A percentile compares a stretch with the other conserved stretches of the same genome.
Evolutionary conservation across 2,329 filamentous ascomycete genomes (phyloP).

Genomic region (Aspergillus felis): DNA sequence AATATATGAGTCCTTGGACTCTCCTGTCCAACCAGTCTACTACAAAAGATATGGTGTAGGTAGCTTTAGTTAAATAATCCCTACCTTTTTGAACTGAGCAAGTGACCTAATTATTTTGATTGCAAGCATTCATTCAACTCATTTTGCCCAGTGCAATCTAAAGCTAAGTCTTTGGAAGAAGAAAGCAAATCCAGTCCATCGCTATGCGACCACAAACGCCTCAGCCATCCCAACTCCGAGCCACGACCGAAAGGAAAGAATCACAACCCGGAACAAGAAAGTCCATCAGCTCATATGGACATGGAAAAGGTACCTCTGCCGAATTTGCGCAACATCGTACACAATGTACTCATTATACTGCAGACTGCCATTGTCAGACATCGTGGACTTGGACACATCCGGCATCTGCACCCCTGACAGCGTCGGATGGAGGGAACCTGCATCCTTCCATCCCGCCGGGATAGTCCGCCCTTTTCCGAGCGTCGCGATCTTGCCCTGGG

Average conservation of each 20-base stretch:
- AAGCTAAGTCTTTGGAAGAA: background rate
- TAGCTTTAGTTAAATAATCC: too few species aligned
- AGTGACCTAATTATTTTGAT: too few species aligned
- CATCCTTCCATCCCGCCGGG: constrained; percentile 73
- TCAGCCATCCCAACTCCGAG: background rate
- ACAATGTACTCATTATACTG: constrained; percentile 48
- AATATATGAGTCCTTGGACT: too few species aligned
- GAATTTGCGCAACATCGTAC: constrained; percentile 48
- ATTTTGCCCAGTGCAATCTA: background rate
- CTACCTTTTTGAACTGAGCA: too few species aligned
- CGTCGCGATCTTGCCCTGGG: constrained; percentile 61
- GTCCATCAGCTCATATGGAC: constrained; percentile 33
- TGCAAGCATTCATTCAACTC: background rate
- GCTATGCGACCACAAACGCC: background rate
- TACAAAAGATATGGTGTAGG: too few species aligned
- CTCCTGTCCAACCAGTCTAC: too few species aligned
- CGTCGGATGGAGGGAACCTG: constrained; percentile 58
- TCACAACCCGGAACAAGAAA: background rate
- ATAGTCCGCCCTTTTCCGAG: constrained; percentile 64
- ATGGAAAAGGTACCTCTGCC: constrained; percentile 42
- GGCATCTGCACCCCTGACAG: constrained; percentile 66
- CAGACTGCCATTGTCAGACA: constrained; percentile 6
- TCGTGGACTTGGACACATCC: constrained; percentile 18
- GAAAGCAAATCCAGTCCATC: background rate
- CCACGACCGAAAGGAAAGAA: background rate